Conservation (phyloP, 306 rosid genomes). For the Lathyrus sativus region DNA sequence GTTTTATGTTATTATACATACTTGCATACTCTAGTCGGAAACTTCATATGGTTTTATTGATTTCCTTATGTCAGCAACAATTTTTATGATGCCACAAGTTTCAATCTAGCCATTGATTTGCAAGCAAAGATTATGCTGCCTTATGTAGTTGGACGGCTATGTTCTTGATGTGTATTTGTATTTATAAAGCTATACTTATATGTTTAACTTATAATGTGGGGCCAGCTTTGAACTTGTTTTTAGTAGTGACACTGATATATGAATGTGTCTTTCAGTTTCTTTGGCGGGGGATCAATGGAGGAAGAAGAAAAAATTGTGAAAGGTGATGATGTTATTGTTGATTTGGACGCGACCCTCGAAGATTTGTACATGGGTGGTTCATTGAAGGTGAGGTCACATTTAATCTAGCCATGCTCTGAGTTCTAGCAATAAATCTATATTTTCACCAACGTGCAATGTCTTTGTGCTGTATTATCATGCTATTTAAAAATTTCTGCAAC, state of each 20-base stretch:
- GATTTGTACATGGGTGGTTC: constrained; percentile 98
- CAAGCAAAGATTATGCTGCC: not conserved
- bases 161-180: constrained; percentile 9
- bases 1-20: not conserved
- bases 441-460: not conserved
- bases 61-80: constrained; percentile 4
- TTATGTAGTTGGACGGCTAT: constrained; percentile 9
- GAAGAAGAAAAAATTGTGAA: constrained; percentile 83
- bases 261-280: constrained; percentile 61
- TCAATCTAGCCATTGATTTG: constrained; percentile 24
- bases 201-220: constrained; percentile 6
- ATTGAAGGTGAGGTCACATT: constrained; percentile 61
- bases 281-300: constrained; percentile 76
- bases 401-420: constrained; percentile 1
- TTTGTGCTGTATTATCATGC: constrained; percentile 4
- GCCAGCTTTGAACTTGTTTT: constrained; percentile 8
- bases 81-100: constrained; percentile 1
- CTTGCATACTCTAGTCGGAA: not conserved
- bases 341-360: constrained; percentile 83
- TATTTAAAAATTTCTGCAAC: constrained; percentile 9
- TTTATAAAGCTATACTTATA: constrained; percentile 2
- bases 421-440: not conserved
- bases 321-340: constrained; percentile 87
- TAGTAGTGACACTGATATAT: constrained; percentile 17
- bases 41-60: constrained; percentile 19